Evolutionary conservation across 1,284 basidiomycete species (phyloP).

Genomic region (Apiotrichum gamsii): DNA sequence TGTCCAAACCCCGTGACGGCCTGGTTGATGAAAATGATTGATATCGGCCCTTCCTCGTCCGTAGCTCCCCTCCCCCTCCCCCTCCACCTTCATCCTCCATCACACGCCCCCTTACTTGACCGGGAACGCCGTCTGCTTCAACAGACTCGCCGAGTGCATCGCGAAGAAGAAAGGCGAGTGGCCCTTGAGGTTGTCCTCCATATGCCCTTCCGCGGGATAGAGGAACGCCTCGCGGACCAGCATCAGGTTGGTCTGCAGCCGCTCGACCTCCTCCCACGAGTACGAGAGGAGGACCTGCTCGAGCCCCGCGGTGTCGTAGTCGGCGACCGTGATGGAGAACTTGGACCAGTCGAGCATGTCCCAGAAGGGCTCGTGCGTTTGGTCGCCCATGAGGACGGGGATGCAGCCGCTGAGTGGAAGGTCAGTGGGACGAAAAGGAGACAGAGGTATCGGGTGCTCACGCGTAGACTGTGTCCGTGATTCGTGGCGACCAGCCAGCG

Average conservation of each 20-base stretch:
- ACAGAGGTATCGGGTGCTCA: too few species aligned
- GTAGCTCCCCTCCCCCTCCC: too few species aligned
- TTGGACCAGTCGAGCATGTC: slow-evolving; percentile 45
- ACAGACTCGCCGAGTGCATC: slow-evolving; percentile 34
- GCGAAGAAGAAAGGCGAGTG: slow-evolving; percentile 37
- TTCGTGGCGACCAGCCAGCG: slow-evolving; percentile 40
- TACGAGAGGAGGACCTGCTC: slow-evolving; percentile 37
- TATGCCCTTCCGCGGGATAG: slow-evolving; percentile 31
- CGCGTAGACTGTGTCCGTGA: slow-evolving; percentile 43
- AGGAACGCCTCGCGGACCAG: slow-evolving; percentile 45
- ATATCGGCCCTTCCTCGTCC: too few species aligned
- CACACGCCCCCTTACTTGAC: too few species aligned
- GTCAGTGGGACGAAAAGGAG: too few species aligned
- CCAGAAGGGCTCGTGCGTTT: slow-evolving; percentile 41
- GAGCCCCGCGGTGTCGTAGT: slow-evolving; percentile 35
- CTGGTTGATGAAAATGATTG: too few species aligned
- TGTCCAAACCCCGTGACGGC: too few species aligned
- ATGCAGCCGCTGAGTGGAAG: slow-evolving; percentile 38
- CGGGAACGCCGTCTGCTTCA: slow-evolving; percentile 1
- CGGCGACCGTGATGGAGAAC: slow-evolving; percentile 38
- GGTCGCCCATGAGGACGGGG: slow-evolving; percentile 44
- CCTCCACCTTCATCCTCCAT: too few species aligned
- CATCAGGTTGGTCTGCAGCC: slow-evolving; percentile 42
- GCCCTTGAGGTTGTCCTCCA: slow-evolving; percentile 14
- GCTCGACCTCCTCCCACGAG: slow-evolving; percentile 27